Evolutionary conservation across 1,284 basidiomycete species (phyloP).

Genomic region (Malassezia cuniculi): DNA sequence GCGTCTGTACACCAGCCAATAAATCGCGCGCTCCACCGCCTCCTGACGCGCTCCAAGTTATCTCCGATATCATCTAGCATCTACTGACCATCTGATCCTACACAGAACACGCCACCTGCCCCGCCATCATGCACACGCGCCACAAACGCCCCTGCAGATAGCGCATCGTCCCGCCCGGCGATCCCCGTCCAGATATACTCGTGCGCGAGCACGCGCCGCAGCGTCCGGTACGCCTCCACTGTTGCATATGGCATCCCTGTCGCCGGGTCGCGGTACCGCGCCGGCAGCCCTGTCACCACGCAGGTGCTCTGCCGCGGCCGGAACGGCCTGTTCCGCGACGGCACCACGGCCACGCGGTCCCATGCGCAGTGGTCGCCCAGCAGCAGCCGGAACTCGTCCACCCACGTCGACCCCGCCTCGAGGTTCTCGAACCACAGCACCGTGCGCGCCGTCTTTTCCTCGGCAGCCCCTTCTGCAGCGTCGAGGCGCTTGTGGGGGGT

Average conservation of each 20-base stretch:
- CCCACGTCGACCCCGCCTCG: slow-evolving; percentile 48
- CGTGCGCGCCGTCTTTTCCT: slow-evolving; percentile 21
- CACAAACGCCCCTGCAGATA: slow-evolving; percentile 20
- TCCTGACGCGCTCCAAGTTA: no score
- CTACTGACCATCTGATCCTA: no score
- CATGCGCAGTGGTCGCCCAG: slow-evolving; percentile 55
- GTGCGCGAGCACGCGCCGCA: slow-evolving; percentile 54
- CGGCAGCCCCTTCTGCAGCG: no score
- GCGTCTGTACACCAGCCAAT: no score
- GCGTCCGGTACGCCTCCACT: slow-evolving; percentile 54
- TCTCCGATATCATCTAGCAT: no score
- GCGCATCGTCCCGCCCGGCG: slow-evolving; percentile 12
- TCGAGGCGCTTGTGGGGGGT: not conserved
- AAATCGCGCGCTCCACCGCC: no score
- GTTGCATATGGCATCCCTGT: slow-evolving; percentile 65
- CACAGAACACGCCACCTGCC: slow-evolving; percentile 13
- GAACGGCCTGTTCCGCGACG: slow-evolving; percentile 46
- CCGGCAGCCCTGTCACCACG: slow-evolving; percentile 48
- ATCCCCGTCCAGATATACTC: slow-evolving; percentile 24
- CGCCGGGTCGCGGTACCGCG: slow-evolving; percentile 59
- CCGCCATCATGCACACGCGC: slow-evolving; percentile 17
- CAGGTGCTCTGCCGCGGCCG: slow-evolving; percentile 45
- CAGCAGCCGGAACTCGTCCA: slow-evolving; percentile 60
- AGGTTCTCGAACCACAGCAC: slow-evolving; percentile 22
- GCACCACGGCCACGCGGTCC: slow-evolving; percentile 45